These are phyloP conservation scores for Xylariaceae sp. DNA, from an alignment of 2,329 filamentous ascomycete species.

Conservation along the genomic window DNA sequence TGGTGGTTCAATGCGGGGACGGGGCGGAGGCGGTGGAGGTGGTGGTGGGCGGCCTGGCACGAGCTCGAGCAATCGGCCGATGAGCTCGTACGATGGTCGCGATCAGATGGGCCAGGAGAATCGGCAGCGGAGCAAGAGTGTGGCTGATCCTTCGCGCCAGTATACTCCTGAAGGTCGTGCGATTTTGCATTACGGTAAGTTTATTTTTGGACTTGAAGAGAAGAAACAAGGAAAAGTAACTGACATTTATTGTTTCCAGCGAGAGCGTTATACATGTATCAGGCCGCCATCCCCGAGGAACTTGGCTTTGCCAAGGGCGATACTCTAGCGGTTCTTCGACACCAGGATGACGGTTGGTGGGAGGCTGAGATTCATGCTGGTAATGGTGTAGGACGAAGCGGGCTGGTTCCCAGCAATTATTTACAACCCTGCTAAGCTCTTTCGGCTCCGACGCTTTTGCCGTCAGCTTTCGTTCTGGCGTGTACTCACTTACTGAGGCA, in stretches of 20 bases:
- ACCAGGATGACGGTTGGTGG: slow-evolving; percentile 99
- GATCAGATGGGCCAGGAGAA: slow-evolving; percentile 39
- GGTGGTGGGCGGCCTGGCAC: slow-evolving; percentile 47
- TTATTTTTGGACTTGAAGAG: not conserved
- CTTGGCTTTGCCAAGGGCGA: slow-evolving; percentile 90
- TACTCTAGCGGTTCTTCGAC: slow-evolving; percentile 77
- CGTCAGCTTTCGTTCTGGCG: too few relatives aligned
- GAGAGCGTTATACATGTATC: slow-evolving; percentile 89
- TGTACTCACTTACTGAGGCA: too few relatives aligned
- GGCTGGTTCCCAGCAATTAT: slow-evolving; percentile 67
- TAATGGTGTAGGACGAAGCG: slow-evolving; percentile 48
- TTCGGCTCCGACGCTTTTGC: too few relatives aligned
- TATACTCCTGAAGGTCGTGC: slow-evolving; percentile 82
- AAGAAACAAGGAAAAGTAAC: slow-evolving; percentile 16
- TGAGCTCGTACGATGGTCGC: slow-evolving; percentile 54
- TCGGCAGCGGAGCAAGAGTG: slow-evolving; percentile 71
- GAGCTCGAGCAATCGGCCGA: slow-evolving; percentile 40
- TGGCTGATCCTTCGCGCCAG: slow-evolving; percentile 76
- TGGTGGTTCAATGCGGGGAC: slow-evolving; percentile 40
- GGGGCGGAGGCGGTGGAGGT: slow-evolving; percentile 37
- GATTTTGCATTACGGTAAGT: slow-evolving; percentile 92
- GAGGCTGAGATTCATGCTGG: slow-evolving; percentile 85
- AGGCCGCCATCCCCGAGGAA: slow-evolving; percentile 92
- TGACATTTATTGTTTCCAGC: slow-evolving; percentile 55
- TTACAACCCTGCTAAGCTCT: slow-evolving; percentile 45